Conservation (phyloP, 139 green algal genomes). For the Chlamydomonas urium region DNA sequence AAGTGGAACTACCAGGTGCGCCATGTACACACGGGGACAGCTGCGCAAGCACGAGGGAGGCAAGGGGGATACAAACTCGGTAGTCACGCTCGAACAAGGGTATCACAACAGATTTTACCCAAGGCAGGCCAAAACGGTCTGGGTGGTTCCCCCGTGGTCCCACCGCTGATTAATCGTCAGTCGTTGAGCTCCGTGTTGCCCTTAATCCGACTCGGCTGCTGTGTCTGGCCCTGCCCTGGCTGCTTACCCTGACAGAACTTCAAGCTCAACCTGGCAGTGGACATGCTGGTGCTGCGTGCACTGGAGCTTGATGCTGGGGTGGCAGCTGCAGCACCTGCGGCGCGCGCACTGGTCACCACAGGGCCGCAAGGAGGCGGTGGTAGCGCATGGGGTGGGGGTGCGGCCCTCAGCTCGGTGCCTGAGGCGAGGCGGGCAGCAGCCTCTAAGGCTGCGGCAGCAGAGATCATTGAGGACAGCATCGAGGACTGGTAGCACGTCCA, state of each 20-base stretch:
- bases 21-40: background rate
- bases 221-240: too few species aligned
- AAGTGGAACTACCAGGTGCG: conserved; percentile 33
- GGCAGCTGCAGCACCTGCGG: background rate
- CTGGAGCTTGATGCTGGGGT: conserved; percentile 20
- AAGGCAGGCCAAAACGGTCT: too few species aligned
- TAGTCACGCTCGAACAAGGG: too few species aligned
- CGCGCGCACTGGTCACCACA: too few species aligned
- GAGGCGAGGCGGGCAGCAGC: background rate
- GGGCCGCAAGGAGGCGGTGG: too few species aligned
- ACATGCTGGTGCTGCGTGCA: conserved; percentile 35
- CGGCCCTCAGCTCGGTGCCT: background rate
- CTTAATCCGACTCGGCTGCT: too few species aligned
- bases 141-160: too few species aligned
- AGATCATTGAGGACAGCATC: conserved; percentile 12
- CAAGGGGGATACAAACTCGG: too few species aligned
- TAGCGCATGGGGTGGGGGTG: too few species aligned
- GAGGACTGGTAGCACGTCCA: background rate
- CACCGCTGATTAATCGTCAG: too few species aligned
- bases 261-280: conserved; percentile 36
- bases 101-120: too few species aligned
- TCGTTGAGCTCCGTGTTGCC: too few species aligned
- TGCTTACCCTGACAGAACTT: conserved; percentile 37
- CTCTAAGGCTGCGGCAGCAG: background rate
- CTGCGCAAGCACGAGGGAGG: background rate